Evolutionary conservation across 2,329 filamentous ascomycete genomes (phyloP).

Genomic region (Tolypocladium tundrense): DNA sequence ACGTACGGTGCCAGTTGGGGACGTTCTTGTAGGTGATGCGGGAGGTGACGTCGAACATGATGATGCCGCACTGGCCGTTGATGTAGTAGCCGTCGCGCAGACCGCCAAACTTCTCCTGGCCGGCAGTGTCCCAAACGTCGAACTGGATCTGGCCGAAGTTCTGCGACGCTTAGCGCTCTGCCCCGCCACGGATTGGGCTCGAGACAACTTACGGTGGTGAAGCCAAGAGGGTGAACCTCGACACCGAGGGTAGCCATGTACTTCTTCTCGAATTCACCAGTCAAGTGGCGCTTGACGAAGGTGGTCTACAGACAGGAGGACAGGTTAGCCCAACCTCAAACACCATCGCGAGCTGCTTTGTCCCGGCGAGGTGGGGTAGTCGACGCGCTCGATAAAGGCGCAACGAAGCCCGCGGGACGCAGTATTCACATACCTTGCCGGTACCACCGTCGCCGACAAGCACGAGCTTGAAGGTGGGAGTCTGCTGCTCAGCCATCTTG

Average conservation of each 20-base stretch:
- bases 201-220: constrained; percentile 74
- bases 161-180: constrained; percentile 24
- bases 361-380: constrained; percentile 11
- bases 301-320: constrained; percentile 59
- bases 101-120: constrained; percentile 99
- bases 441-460: constrained; percentile 99
- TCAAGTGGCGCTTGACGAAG: constrained; percentile 99
- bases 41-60: constrained; percentile 99
- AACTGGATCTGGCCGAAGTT: constrained; percentile 97
- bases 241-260: constrained; percentile 99
- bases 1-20: constrained; percentile 99
- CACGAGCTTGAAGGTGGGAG: constrained; percentile 97
- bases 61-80: constrained; percentile 99
- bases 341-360: neutral
- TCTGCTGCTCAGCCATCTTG: constrained; percentile 52
- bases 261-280: constrained; percentile 99
- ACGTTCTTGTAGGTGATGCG: constrained; percentile 99
- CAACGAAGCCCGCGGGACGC: constrained; percentile 8
- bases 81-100: constrained; percentile 99
- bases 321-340: neutral
- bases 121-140: constrained; percentile 98
- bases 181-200: neutral
- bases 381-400: constrained; percentile 11
- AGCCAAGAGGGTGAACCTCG: constrained; percentile 96
- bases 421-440: constrained; percentile 66